Conservation (phyloP, 108 stramenopile genomes). For the Chaetoceros muelleri region DNA sequence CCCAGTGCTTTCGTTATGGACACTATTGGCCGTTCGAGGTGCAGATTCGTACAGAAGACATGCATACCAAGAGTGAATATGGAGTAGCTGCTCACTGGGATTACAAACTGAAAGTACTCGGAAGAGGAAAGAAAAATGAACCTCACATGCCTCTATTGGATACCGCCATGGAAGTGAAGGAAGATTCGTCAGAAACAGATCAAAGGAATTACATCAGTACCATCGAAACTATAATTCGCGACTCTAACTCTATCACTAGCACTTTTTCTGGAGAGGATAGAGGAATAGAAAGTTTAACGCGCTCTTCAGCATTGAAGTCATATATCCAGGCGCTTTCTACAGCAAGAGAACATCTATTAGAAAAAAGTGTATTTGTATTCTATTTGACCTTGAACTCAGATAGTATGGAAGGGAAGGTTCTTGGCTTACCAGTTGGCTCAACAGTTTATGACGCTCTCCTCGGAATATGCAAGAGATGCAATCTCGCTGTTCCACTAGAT, state of each 20-base stretch:
- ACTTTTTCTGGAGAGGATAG: neutral
- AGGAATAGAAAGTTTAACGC: neutral
- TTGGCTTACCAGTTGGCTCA: constrained; percentile 21
- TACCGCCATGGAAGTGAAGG: constrained; percentile 1
- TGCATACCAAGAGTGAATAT: constrained; percentile 80
- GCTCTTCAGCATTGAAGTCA: neutral
- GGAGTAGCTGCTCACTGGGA: constrained; percentile 83
- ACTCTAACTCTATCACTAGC: neutral
- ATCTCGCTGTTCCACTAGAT: neutral
- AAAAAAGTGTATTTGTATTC: constrained; percentile 54
- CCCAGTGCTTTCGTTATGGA: constrained; percentile 28
- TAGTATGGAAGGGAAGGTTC: constrained; percentile 25
- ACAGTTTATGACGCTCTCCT: constrained; percentile 28
- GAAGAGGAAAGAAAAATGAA: constrained; percentile 3
- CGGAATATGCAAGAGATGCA: neutral
- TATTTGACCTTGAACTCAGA: constrained; percentile 30
- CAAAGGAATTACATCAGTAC: constrained; percentile 9
- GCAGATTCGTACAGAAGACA: constrained; percentile 74
- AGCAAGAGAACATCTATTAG: constrained; percentile 15
- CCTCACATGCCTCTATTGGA: constrained; percentile 8
- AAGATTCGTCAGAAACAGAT: neutral
- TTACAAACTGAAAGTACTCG: constrained; percentile 34
- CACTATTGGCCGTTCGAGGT: constrained; percentile 75
- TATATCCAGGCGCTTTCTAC: constrained; percentile 13
- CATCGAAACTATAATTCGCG: neutral